Evolutionary conservation across 2,329 filamentous ascomycete genomes (phyloP).

Genomic region (Fusarium sublunatum): DNA sequence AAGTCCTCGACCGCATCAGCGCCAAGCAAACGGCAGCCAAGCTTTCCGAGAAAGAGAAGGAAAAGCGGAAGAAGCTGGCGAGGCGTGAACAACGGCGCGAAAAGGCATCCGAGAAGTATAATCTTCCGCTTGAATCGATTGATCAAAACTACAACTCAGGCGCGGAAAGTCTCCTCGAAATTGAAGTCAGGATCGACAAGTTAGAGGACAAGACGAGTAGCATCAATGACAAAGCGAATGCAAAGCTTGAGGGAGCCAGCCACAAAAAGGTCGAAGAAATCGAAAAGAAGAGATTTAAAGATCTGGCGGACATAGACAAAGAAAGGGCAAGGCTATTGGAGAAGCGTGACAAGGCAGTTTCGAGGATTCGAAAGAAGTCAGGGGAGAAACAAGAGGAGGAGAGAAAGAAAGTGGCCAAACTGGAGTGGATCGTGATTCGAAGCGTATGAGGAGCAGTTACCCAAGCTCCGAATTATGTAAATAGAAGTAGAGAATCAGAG

Average conservation of each 20-base stretch:
- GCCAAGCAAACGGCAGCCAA: conserved; percentile 18
- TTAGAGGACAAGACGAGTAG: conserved; percentile 5
- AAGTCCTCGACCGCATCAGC: conserved; percentile 21
- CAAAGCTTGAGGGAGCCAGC: not conserved
- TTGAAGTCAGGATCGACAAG: conserved; percentile 1
- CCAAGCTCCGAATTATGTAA: accelerated
- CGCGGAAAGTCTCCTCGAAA: not conserved
- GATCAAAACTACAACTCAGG: conserved; percentile 13
- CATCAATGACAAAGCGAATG: conserved; percentile 4
- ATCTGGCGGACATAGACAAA: conserved; percentile 10
- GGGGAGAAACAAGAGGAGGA: conserved; percentile 9
- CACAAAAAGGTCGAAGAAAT: not conserved
- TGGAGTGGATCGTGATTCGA: conserved; percentile 26
- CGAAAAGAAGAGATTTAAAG: conserved; percentile 7
- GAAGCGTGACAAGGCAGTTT: not conserved
- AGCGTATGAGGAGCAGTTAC: not conserved
- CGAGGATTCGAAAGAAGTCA: conserved; percentile 3
- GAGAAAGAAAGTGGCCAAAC: conserved; percentile 19
- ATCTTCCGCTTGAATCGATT: conserved; percentile 5
- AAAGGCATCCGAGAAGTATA: conserved; percentile 3
- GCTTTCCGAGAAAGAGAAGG: conserved; percentile 8
- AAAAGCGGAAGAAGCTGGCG: conserved; percentile 8
- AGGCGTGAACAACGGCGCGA: not conserved
- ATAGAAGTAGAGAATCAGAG: not conserved
- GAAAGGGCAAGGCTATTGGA: not conserved